phyloP scores from a whole-genome alignment of 345 rosid genomes.

The Eucalyptus pauciflora region DNA sequence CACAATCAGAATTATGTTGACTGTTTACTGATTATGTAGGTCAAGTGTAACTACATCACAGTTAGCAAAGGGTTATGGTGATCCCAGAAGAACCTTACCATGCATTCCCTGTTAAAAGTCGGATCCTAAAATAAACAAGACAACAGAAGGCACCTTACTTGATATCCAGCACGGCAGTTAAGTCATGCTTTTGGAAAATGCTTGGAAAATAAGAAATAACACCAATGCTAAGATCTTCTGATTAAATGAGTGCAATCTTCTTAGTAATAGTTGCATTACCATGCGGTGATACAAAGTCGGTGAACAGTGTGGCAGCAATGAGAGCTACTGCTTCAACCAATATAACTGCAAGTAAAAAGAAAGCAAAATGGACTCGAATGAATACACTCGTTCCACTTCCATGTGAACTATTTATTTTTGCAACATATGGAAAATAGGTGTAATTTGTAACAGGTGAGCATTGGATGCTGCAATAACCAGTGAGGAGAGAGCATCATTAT shows the following conservation, averaged over 20 bases:
- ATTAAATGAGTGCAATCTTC: background rate
- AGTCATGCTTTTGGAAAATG: background rate
- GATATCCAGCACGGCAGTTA: background rate
- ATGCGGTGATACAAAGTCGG: slow-evolving; percentile 74
- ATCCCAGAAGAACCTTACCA: background rate
- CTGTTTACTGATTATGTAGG: background rate
- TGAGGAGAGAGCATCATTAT: background rate
- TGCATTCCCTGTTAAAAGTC: background rate
- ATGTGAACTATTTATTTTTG: background rate
- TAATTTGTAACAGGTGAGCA: background rate
- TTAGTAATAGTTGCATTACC: slow-evolving; percentile 23
- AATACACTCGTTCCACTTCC: background rate
- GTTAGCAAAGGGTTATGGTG: background rate
- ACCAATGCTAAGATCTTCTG: background rate
- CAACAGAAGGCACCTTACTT: background rate
- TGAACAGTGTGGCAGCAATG: slow-evolving; percentile 66
- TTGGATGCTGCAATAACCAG: background rate
- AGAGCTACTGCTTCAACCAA: slow-evolving; percentile 61
- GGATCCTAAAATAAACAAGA: background rate
- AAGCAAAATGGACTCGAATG: background rate
- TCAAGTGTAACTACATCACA: background rate
- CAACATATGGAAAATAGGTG: background rate
- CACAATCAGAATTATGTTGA: background rate
- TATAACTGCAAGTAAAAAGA: slow-evolving; percentile 28
- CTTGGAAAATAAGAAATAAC: background rate